These are phyloP conservation scores for Boletus huronensis DNA, from an alignment of 768 basidiomycete genomes.

Conservation along the genomic window DNA sequence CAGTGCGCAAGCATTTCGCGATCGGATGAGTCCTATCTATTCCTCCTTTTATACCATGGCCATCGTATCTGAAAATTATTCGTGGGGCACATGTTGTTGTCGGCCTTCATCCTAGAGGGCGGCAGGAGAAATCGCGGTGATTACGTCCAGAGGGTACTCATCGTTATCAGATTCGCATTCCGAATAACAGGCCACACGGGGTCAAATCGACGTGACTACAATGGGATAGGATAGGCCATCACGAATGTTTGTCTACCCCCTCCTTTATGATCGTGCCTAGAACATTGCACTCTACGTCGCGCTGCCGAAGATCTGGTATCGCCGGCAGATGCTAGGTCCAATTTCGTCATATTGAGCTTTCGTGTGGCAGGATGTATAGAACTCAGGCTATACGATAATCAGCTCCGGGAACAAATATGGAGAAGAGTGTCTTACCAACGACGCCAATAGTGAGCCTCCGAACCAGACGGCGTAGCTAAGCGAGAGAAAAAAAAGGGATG, in stretches of 20 bases:
- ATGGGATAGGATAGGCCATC: not conserved
- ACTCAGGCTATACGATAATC: slow-evolving; percentile 67
- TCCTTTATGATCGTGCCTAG: not conserved
- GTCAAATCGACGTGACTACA: not conserved
- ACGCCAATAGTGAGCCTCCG: slow-evolving; percentile 92
- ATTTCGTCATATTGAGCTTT: slow-evolving; percentile 94
- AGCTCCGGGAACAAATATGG: not conserved
- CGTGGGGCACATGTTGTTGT: not conserved
- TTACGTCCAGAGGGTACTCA: not conserved
- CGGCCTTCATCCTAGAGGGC: slow-evolving; percentile 15
- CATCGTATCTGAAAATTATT: not conserved
- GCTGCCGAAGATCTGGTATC: slow-evolving; percentile 92
- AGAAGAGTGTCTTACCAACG: slow-evolving; percentile 56
- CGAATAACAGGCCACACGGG: not conserved
- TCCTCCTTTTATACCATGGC: not conserved
- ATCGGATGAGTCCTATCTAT: not conserved
- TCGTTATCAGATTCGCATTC: slow-evolving; percentile 1
- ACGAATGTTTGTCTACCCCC: not conserved
- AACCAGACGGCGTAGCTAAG: slow-evolving; percentile 93
- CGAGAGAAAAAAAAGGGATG: slow-evolving; percentile 6
- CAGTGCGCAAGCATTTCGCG: too few species aligned
- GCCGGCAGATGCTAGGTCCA: slow-evolving; percentile 86
- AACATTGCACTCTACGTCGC: slow-evolving; percentile 49
- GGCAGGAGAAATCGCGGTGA: not conserved
- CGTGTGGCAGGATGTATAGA: slow-evolving; percentile 91